Percentiles rank a stretch among this genome's conserved stretches.
phyloP scores from a whole-genome alignment of 495 filamentous ascomycete species.

The Penicillium pancosmium region DNA sequence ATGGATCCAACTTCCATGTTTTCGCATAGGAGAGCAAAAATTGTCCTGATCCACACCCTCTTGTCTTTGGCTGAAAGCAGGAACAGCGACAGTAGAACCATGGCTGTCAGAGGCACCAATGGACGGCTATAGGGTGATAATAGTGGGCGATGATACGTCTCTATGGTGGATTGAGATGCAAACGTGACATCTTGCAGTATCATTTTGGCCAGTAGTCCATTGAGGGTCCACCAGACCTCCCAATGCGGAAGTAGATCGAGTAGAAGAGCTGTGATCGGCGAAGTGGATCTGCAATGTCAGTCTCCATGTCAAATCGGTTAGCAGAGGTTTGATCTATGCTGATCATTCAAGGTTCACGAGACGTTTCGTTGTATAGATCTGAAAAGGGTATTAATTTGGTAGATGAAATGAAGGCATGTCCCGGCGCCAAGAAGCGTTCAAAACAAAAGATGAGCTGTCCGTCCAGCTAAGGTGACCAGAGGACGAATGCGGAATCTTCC shows the following conservation, averaged over 20 bases:
- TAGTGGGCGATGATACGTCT: slow-evolving; percentile 18
- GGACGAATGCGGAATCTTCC: slow-evolving; percentile 1
- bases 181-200: slow-evolving; percentile 41
- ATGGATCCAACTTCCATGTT: slow-evolving; percentile 32
- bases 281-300: slow-evolving; percentile 6
- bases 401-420: background rate
- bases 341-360: background rate
- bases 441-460: too few species aligned
- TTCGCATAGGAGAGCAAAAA: slow-evolving; percentile 33
- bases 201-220: slow-evolving; percentile 21
- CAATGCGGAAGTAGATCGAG: slow-evolving; percentile 35
- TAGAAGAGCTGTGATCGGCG: slow-evolving; percentile 6
- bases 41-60: slow-evolving; percentile 29
- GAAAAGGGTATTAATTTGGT: background rate
- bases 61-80: slow-evolving; percentile 29
- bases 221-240: slow-evolving; percentile 20
- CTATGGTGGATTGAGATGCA: slow-evolving; percentile 19
- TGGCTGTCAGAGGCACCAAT: slow-evolving; percentile 27
- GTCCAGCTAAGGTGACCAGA: background rate
- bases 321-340: background rate
- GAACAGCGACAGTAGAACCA: slow-evolving; percentile 18
- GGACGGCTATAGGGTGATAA: slow-evolving; percentile 20
- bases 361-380: background rate
- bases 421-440: background rate
- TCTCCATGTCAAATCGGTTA: background rate